Evolutionary conservation across 108 stramenopile species (phyloP).

Genomic region (Cylindrotheca fusiformis): DNA sequence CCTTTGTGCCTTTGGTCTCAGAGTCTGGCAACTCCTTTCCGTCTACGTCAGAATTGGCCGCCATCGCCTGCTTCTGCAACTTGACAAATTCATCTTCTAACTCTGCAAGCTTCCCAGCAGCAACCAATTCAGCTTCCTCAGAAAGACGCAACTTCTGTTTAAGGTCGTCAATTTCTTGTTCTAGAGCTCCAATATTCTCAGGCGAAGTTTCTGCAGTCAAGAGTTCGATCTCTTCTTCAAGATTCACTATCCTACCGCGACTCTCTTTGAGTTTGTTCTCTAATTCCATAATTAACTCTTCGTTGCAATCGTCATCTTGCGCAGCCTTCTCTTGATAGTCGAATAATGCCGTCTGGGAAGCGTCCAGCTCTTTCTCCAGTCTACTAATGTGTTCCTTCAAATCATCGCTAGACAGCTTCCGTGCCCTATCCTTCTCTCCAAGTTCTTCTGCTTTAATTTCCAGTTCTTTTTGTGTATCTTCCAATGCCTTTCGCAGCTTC

Average conservation of each 20-base stretch:
- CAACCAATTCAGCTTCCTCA: background rate
- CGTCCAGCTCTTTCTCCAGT: slow-evolving; percentile 1
- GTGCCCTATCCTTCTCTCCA: slow-evolving; percentile 18
- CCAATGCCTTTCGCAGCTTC: slow-evolving; percentile 41
- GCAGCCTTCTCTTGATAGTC: background rate
- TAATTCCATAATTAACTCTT: background rate
- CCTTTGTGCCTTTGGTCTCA: background rate
- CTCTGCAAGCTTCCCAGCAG: background rate
- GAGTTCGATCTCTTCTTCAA: background rate
- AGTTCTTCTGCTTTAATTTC: slow-evolving; percentile 36
- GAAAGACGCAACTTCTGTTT: background rate
- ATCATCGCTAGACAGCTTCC: background rate
- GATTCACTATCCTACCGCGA: background rate
- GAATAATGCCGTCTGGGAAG: background rate
- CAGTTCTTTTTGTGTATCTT: slow-evolving; percentile 39
- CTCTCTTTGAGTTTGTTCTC: background rate
- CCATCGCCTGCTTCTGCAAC: background rate
- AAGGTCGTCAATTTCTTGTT: background rate
- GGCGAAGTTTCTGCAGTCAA: background rate
- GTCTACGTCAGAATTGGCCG: background rate
- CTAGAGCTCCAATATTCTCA: background rate
- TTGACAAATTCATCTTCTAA: background rate
- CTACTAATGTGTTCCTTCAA: slow-evolving; percentile 4
- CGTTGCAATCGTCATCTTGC: background rate
- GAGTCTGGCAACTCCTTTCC: background rate